Percentiles rank a stretch among this genome's conserved stretches.
Evolutionary conservation across 2,329 filamentous ascomycete species (phyloP).

Genomic region (Chaetoscypha palmicola): DNA sequence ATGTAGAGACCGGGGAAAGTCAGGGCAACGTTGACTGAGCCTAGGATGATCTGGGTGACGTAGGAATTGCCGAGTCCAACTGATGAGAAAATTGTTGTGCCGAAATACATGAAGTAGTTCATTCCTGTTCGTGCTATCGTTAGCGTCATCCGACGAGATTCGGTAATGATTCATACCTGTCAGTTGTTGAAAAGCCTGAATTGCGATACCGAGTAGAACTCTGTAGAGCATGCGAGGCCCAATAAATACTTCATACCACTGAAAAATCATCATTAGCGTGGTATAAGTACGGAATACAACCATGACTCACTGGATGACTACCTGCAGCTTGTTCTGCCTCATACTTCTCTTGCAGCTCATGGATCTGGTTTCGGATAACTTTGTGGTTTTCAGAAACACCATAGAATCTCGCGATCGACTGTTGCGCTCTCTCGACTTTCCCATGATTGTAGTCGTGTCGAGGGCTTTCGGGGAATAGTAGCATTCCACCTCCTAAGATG

Average conservation of each 20-base stretch:
- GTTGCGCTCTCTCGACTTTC: not conserved
- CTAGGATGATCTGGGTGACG: not conserved
- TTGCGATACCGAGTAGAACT: not conserved
- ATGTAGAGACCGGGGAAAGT: not conserved
- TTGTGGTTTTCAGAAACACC: not conserved
- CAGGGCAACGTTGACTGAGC: not conserved
- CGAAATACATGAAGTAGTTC: not conserved
- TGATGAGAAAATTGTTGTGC: not conserved
- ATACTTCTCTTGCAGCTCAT: not conserved
- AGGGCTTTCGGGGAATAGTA: conserved; percentile 61
- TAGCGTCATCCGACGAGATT: too few relatives aligned
- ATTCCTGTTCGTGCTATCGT: not conserved
- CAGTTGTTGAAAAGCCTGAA: not conserved
- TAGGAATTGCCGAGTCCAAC: conserved; percentile 29
- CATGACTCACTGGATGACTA: not conserved
- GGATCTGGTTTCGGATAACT: not conserved
- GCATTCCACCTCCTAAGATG: conserved; percentile 62
- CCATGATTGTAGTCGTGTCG: not conserved
- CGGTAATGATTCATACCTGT: not conserved
- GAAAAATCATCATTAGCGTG: not conserved
- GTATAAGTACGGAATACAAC: not conserved
- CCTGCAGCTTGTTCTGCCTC: not conserved
- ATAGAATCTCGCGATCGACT: not conserved
- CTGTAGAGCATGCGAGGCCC: not conserved
- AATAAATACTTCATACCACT: not conserved